A percentile compares a stretch with the other conserved stretches of the same genome.
Evolutionary conservation across 495 filamentous ascomycete genomes (phyloP).

Genomic region (Hypoxylon crocopeplum): DNA sequence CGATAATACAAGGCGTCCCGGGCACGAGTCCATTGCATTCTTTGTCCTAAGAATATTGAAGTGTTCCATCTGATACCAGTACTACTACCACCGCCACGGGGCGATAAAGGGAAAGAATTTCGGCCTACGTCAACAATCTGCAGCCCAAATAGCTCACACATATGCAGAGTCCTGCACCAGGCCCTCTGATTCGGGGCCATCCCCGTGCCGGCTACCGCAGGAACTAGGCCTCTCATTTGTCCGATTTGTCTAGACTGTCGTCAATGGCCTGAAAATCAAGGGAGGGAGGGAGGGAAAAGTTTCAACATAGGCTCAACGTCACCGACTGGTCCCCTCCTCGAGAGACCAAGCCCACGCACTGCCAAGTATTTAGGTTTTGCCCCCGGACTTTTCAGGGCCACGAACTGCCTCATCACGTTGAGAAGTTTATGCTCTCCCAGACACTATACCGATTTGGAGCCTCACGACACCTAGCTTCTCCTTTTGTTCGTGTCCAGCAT

Average conservation of each 20-base stretch:
- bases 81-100: too few relatives aligned
- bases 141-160: conserved; percentile 37
- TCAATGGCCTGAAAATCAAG: conserved; percentile 25
- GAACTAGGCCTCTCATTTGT: conserved; percentile 20
- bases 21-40: conserved; percentile 29
- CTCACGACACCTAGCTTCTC: conserved; percentile 13
- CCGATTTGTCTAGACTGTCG: conserved; percentile 18
- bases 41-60: conserved; percentile 22
- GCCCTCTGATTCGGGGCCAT: conserved; percentile 18
- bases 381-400: too few relatives aligned
- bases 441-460: background rate
- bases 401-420: conserved; percentile 8
- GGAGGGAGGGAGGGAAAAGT: background rate
- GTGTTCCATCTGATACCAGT: conserved; percentile 19
- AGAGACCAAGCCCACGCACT: conserved; percentile 18
- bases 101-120: conserved; percentile 29
- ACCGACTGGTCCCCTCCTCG: background rate
- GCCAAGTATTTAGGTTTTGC: conserved; percentile 12
- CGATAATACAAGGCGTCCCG: conserved; percentile 11
- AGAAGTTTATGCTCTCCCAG: conserved; percentile 4
- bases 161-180: conserved; percentile 21
- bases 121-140: conserved; percentile 37
- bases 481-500: conserved; percentile 2
- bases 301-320: conserved; percentile 21
- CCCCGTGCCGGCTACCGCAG: conserved; percentile 18